These are phyloP conservation scores for Colletotrichum sp. DNA, from an alignment of 2,329 filamentous ascomycete genomes.

Conservation along the genomic window DNA sequence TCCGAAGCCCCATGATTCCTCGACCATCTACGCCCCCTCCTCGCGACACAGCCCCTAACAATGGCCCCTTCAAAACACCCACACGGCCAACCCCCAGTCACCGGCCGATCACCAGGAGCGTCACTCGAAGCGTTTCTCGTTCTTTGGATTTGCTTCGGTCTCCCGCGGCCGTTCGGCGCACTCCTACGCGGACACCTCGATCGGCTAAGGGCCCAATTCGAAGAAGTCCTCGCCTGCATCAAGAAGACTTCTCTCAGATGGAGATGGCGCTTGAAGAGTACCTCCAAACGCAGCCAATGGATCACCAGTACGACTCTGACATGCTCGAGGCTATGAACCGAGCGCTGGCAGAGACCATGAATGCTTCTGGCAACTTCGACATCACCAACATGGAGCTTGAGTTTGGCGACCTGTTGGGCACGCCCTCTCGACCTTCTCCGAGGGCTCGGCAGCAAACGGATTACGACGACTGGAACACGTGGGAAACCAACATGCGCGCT, in stretches of 20 bases:
- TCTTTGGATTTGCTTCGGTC: slow-evolving; percentile 54
- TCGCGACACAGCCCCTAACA: slow-evolving; percentile 48
- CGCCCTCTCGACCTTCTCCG: slow-evolving; percentile 4
- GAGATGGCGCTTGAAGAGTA: slow-evolving; percentile 16
- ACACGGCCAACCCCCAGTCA: slow-evolving; percentile 66
- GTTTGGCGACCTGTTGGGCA: slow-evolving; percentile 12
- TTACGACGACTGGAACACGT: slow-evolving; percentile 14
- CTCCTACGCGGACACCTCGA: slow-evolving; percentile 52
- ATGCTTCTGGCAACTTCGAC: slow-evolving; percentile 5
- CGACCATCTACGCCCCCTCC: slow-evolving; percentile 60
- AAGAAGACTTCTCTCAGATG: slow-evolving; percentile 17
- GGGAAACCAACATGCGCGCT: slow-evolving; percentile 3
- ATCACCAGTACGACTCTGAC: slow-evolving; percentile 12
- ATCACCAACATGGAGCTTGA: slow-evolving; percentile 15
- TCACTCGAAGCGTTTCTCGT: slow-evolving; percentile 64
- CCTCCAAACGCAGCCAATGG: slow-evolving; percentile 7
- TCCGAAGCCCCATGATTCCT: slow-evolving; percentile 59
- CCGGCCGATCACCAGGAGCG: slow-evolving; percentile 65
- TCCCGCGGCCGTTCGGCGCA: slow-evolving; percentile 50
- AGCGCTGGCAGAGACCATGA: slow-evolving; percentile 14
- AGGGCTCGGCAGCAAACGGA: background rate
- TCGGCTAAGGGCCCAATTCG: slow-evolving; percentile 22
- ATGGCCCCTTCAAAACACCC: slow-evolving; percentile 63
- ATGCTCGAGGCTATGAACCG: slow-evolving; percentile 20
- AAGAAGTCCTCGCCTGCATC: slow-evolving; percentile 14